Evolutionary conservation across 2,329 filamentous ascomycete genomes (phyloP).

Genomic region (Hypoxylon sp.): DNA sequence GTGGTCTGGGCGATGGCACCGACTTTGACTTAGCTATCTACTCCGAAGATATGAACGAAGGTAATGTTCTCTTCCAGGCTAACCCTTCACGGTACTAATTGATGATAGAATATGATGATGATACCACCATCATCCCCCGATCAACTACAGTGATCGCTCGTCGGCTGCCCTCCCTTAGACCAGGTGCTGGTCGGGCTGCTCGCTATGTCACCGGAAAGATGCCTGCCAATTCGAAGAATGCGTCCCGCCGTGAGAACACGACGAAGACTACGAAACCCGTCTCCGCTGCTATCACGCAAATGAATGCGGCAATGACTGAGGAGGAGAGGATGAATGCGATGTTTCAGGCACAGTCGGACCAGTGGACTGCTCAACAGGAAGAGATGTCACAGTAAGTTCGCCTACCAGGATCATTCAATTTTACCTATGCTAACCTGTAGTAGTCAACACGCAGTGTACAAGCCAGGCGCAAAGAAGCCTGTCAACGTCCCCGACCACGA

Average conservation of each 20-base stretch:
- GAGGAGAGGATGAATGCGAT: constrained; percentile 95
- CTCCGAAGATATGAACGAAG: constrained; percentile 90
- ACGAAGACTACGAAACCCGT: constrained; percentile 71
- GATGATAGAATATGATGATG: constrained; percentile 88
- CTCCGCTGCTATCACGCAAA: constrained; percentile 70
- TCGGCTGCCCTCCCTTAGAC: constrained; percentile 84
- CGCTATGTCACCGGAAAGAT: constrained; percentile 97
- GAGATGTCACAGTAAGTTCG: constrained; percentile 82
- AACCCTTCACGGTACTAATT: constrained; percentile 36
- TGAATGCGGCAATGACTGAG: constrained; percentile 86
- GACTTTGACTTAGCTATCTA: constrained; percentile 97
- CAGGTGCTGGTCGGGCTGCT: constrained; percentile 89
- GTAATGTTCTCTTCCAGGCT: constrained; percentile 63
- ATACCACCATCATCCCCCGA: constrained; percentile 95
- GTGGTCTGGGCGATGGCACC: constrained; percentile 91
- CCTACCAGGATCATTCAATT: background rate
- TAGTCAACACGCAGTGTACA: constrained; percentile 73
- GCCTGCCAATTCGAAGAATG: constrained; percentile 87
- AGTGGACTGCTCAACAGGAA: constrained; percentile 94
- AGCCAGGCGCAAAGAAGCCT: constrained; percentile 73
- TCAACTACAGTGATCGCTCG: constrained; percentile 94
- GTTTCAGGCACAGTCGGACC: constrained; percentile 88
- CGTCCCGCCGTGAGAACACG: constrained; percentile 73
- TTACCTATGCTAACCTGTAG: constrained; percentile 24
- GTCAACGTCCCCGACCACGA: constrained; percentile 90